phyloP scores from a whole-genome alignment of 495 filamentous ascomycete genomes.

The Paragyromitra xinjiangensis region DNA sequence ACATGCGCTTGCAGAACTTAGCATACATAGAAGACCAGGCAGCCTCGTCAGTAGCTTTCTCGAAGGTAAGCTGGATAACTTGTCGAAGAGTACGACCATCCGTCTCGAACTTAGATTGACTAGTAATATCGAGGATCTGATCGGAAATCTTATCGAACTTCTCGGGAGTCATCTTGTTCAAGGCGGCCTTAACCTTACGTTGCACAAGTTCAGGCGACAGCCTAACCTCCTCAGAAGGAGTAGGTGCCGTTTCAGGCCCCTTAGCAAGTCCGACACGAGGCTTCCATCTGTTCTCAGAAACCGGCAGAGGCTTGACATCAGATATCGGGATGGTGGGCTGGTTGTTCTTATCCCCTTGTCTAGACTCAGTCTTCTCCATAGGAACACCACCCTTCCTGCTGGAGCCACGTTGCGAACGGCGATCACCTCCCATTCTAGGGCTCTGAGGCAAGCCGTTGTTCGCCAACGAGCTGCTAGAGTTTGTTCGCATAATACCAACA shows the following conservation, averaged over 20 bases:
- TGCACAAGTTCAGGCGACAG: conserved; percentile 94
- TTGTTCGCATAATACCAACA: conserved; percentile 63
- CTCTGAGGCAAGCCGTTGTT: conserved; percentile 62
- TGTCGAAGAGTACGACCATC: conserved; percentile 95
- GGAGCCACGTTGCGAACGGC: conserved; percentile 66
- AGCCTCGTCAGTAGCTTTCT: conserved; percentile 98
- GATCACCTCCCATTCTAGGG: conserved; percentile 62
- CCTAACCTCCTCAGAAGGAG: conserved; percentile 65
- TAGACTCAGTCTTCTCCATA: conserved; percentile 65
- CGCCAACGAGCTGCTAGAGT: conserved; percentile 65
- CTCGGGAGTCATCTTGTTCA: conserved; percentile 99
- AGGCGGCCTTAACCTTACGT: conserved; percentile 94
- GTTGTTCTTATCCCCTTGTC: conserved; percentile 68
- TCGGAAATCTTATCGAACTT: conserved; percentile 96
- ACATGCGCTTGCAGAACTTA: conserved; percentile 97
- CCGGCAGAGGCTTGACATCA: conserved; percentile 78
- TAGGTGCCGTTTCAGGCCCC: conserved; percentile 66
- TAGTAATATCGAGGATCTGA: conserved; percentile 90
- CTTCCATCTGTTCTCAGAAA: conserved; percentile 84
- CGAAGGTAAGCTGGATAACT: conserved; percentile 97
- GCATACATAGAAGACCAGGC: conserved; percentile 99
- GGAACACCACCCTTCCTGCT: conserved; percentile 67
- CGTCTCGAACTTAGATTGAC: conserved; percentile 91
- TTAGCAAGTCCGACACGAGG: conserved; percentile 70
- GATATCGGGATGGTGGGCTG: conserved; percentile 91